phyloP scores from a whole-genome alignment of 192 early-diverging fungal genomes.

The Coemansia sp. region DNA sequence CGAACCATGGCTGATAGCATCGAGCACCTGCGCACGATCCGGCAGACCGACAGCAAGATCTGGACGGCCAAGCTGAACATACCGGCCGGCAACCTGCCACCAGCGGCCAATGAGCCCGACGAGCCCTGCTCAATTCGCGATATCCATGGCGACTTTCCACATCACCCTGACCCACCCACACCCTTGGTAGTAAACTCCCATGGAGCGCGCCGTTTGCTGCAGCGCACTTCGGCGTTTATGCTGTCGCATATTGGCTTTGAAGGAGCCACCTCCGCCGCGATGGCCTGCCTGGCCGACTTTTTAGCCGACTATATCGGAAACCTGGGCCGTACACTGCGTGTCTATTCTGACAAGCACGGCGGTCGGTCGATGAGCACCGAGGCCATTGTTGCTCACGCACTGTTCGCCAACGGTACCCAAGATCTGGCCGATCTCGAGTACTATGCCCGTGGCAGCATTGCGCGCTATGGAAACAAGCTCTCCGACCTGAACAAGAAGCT shows the following conservation, averaged over 20 bases:
- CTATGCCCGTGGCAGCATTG: conserved; percentile 77
- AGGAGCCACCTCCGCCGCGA: conserved; percentile 57
- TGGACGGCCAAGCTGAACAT: conserved; percentile 50
- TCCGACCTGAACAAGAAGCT: conserved; percentile 72
- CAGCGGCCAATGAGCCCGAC: background rate
- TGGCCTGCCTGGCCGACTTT: conserved; percentile 72
- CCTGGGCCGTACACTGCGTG: conserved; percentile 71
- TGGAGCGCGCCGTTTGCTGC: conserved; percentile 55
- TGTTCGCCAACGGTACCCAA: conserved; percentile 78
- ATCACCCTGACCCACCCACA: conserved; percentile 33
- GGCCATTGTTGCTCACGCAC: conserved; percentile 75
- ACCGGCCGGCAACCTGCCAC: conserved; percentile 22
- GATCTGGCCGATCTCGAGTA: conserved; percentile 61
- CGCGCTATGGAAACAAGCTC: conserved; percentile 63
- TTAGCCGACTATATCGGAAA: conserved; percentile 75
- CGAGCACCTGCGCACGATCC: conserved; percentile 50
- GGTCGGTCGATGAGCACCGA: conserved; percentile 68
- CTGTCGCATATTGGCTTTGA: conserved; percentile 90
- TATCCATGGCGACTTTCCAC: conserved; percentile 17
- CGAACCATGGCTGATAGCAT: conserved; percentile 49
- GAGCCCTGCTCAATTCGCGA: conserved; percentile 31
- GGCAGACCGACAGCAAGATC: conserved; percentile 57
- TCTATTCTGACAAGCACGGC: conserved; percentile 71
- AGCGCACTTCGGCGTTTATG: conserved; percentile 59
- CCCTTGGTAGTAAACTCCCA: conserved; percentile 54